Evolutionary conservation across 164 flowering plant genomes (phyloP).

Genomic region (Magnolia sinica): DNA sequence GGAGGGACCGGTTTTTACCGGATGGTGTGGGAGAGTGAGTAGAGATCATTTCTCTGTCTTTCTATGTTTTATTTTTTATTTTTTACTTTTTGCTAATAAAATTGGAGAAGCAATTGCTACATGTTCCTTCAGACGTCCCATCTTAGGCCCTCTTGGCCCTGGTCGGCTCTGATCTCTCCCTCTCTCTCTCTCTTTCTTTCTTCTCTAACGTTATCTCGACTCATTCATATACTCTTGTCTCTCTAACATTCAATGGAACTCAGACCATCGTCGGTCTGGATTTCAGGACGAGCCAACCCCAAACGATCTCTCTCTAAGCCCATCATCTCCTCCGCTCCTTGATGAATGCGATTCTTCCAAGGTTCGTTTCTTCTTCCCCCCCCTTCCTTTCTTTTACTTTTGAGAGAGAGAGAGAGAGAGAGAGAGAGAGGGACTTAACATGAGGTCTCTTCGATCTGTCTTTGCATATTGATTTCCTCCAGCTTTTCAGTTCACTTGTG

Average conservation of each 20-base stretch:
- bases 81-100: too few relatives aligned
- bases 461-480: background rate
- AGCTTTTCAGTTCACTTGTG: background rate
- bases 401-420: too few relatives aligned
- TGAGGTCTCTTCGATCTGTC: too few relatives aligned
- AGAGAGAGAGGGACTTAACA: too few relatives aligned
- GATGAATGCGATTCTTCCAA: background rate
- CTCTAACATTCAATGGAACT: too few relatives aligned
- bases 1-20: too few relatives aligned
- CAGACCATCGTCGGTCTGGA: background rate
- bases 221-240: background rate
- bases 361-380: background rate
- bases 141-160: conserved; percentile 13
- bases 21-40: too few relatives aligned
- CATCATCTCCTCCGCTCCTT: background rate
- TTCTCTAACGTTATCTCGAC: background rate
- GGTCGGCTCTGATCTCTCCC: conserved; percentile 2
- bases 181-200: background rate
- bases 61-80: too few relatives aligned
- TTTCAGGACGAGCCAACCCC: background rate
- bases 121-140: conserved; percentile 27
- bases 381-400: background rate
- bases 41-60: too few relatives aligned
- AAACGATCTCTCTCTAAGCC: too few relatives aligned
- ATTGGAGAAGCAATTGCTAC: background rate